Base-by-base conservation (phyloP, 179 eudicot species). In the Carnegiea gigantea region DNA sequence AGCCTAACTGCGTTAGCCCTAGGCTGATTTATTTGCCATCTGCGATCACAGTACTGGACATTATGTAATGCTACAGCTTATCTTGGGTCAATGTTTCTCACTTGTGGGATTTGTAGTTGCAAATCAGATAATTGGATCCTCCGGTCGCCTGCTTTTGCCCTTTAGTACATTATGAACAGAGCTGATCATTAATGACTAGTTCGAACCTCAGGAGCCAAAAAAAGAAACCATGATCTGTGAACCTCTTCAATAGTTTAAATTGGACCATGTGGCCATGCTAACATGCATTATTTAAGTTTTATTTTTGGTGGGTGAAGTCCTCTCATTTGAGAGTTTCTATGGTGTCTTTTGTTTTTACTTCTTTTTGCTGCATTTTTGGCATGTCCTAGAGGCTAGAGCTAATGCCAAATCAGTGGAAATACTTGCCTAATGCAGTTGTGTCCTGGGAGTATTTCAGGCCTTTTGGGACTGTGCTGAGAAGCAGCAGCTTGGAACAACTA, bases 391-490 rank as follows among this genome's bases (percentile, higher is more conserved):
- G 38, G 57, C 57, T 51, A 13, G 44, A 40, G 36, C 36, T 75
- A 75, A 49, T 79, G 79, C 9, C 10, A 78, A 30, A 73, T 77
- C 30, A 73, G 60, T 33, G 81, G 73, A 44, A 65, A 30, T 77
- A 43, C 38, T 73, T 84, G 75, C 71, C 83, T 73, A 70, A 74
- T 68, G 9, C 51, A 74, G 36, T n/a, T 75, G 75, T 72, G 64
- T 76, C 76, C 40, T 73, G 83, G 73, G 75, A 70, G 80, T 86
- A 75, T 28, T 82, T 86, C 87, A 96, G 99, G 92, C 89, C 51
- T 94, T 96, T 75, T 96, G 99, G 99, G 99, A 96, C 86, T 92
- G 90, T 77, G 46, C 86, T 76, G 98, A 93, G 83, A 96, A 96
- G 84, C 92, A 89, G 89, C 87, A 87, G 88, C 87, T 96, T 44